Base-by-base conservation (phyloP, 495 filamentous ascomycete species). In the Penicillium paxilli region DNA sequence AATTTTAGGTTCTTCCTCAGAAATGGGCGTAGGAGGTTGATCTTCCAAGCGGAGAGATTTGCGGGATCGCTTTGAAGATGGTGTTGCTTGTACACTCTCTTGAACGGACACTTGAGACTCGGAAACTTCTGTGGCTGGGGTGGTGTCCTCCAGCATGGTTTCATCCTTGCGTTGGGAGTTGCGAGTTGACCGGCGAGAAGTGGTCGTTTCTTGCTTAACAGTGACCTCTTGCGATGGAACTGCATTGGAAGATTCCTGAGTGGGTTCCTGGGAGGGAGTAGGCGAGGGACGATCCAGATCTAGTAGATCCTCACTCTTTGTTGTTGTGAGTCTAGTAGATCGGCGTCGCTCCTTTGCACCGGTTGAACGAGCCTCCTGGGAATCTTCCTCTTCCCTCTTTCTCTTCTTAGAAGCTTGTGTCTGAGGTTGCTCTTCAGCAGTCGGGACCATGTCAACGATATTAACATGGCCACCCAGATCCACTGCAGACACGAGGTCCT, bases 401-500 rank as follows among this genome's bases (percentile, higher is more conserved):
- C 75, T 68, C 57, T 77, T 78, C 55, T 58, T 66, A 57, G 33
- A 19, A 55, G 60, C 14, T 52, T 50, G 17, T 42, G 44, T 2
- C 17, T 25, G 7, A 5, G 20, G 11, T 42, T 42, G 40, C 21
- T 42, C 40, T 21, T 11, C 38, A 7, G 7, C 8, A 8, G 40
- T 3, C 14, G 21, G 40, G 6, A 23, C n/a, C 5, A 11, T 21
- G 1, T 14, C 40, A 24, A 23, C 40, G 0, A 23, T 21, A 9
- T 21, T 11, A 2, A 23, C 19, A 9, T 47, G 57, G 9, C 47
- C 59, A 40, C 59, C 28, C 42, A 62, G 33, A 51, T 74, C 69
- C 11, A 68, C 64, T 10, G 72, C 72, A 20, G 65, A 52, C 21
- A 69, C 73, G 26, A 78, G 54, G 48, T 79, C 76, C 47, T 75